phyloP scores from a whole-genome alignment of 345 rosid species.

The Melaleuca alternifolia region DNA sequence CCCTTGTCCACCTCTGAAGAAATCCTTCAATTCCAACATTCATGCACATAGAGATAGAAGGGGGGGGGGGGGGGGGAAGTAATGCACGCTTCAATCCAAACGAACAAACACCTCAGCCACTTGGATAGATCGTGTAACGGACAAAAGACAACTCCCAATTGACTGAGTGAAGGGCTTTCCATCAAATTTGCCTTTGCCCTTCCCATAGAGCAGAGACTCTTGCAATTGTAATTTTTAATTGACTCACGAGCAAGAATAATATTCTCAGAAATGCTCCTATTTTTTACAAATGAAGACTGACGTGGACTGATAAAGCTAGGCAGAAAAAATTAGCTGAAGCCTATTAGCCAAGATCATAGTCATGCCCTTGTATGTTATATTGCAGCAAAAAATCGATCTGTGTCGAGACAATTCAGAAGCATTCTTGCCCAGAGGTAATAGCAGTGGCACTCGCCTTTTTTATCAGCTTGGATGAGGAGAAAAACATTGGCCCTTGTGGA shows the following conservation, averaged over 20 bases:
- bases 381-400: background rate
- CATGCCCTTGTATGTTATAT: background rate
- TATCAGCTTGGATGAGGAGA: background rate
- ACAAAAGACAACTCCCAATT: background rate
- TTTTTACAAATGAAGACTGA: background rate
- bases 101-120: background rate
- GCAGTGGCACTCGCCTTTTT: background rate
- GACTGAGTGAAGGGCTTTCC: background rate
- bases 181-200: background rate
- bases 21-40: too few relatives aligned
- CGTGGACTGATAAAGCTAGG: background rate
- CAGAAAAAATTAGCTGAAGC: background rate
- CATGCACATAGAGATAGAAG: too few relatives aligned
- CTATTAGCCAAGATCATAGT: background rate
- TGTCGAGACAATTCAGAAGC: background rate
- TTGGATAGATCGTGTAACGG: background rate
- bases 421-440: background rate
- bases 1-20: too few relatives aligned
- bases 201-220: too few relatives aligned
- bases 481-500: background rate
- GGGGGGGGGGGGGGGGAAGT: too few relatives aligned
- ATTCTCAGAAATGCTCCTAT: background rate
- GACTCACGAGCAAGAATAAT: too few relatives aligned
- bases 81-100: background rate
- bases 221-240: too few relatives aligned